Evolutionary conservation across 768 basidiomycete species (phyloP), one percentile per base, ranked within the genome.

Genomic region (Lentinula guzmanii): DNA sequence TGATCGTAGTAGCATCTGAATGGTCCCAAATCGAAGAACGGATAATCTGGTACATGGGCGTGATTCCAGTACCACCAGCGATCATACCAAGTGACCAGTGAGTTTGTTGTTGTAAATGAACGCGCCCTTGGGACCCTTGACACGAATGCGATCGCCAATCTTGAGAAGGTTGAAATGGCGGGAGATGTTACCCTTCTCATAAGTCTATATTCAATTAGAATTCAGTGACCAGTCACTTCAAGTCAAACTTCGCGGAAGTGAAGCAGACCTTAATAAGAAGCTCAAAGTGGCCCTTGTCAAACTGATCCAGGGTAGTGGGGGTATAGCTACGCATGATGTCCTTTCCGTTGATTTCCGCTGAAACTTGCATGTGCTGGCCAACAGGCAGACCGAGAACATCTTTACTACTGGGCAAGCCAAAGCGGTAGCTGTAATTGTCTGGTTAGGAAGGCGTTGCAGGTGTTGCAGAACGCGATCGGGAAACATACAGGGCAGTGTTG

Each of bases 41-140:
- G 75, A 98, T 90, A 79, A 99, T 92, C 72, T 99, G 96, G 68
- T 97, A 87, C 96, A 98, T 98, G 69, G 97, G 97, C 0, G 97
- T 96, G 73, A 99, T 96, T 60, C 97, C 97, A 2, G 97, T 98
- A 41, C 97, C 97, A 52, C 97, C 97, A 15, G 95, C 95, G 68
- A 99, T 97, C 95, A 99, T 95, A 70, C 93, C 90, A 61, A 99
- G 68, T 90, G 86, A 65, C 79, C 78, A n/a, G 89, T 82, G 50
- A 95, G 78, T 55, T 80, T 78, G 3, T 90, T 84, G 48, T 76
- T 68, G 77, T 98, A 99, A 65, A 81, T 83, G 83, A 98, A 98
- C 72, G 89, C 87, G 61, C 97, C 97, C 76, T 93, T 98, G 66
- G 97, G 97, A 1, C 97, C 97, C 74, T 95, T 96, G 79, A 98